Evolutionary conservation across 345 rosid species (phyloP).

Genomic region (Populus euphratica): DNA sequence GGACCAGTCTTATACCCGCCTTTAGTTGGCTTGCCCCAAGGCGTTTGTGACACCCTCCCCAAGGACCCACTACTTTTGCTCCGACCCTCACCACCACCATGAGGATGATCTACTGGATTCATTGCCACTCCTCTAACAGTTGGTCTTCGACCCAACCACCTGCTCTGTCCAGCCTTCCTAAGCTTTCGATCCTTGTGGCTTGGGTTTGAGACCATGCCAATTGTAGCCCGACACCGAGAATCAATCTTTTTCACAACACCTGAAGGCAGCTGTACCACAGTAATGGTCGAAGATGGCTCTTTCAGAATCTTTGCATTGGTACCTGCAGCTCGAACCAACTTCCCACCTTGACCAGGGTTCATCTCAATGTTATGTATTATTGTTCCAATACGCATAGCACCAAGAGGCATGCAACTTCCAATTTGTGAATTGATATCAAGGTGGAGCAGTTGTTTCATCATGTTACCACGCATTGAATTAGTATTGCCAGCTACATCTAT

Average conservation of each 20-base stretch:
- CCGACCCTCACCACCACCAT: slow-evolving; percentile 95
- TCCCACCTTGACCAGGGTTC: slow-evolving; percentile 81
- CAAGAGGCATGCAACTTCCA: slow-evolving; percentile 83
- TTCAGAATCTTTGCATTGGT: slow-evolving; percentile 81
- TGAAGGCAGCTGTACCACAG: slow-evolving; percentile 69
- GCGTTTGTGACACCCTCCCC: slow-evolving; percentile 62
- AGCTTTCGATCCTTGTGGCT: slow-evolving; percentile 58
- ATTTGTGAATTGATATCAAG: slow-evolving; percentile 78
- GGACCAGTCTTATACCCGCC: slow-evolving; percentile 32
- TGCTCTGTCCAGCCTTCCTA: slow-evolving; percentile 79
- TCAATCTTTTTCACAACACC: slow-evolving; percentile 60
- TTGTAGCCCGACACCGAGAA: slow-evolving; percentile 66
- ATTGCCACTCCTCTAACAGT: slow-evolving; percentile 78
- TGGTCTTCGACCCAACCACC: slow-evolving; percentile 83
- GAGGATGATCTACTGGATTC: slow-evolving; percentile 93
- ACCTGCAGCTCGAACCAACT: slow-evolving; percentile 81
- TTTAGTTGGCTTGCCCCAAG: slow-evolving; percentile 94
- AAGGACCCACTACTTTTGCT: slow-evolving; percentile 77
- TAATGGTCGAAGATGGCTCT: slow-evolving; percentile 54
- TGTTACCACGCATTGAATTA: slow-evolving; percentile 44
- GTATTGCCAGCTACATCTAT: slow-evolving; percentile 21
- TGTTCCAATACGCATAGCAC: slow-evolving; percentile 84
- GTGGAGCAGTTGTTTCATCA: slow-evolving; percentile 57
- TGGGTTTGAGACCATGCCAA: slow-evolving; percentile 70
- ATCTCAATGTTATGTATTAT: slow-evolving; percentile 85